Evolutionary conservation across 495 filamentous ascomycete genomes (phyloP).

Genomic region (Penicillium pancosmium): DNA sequence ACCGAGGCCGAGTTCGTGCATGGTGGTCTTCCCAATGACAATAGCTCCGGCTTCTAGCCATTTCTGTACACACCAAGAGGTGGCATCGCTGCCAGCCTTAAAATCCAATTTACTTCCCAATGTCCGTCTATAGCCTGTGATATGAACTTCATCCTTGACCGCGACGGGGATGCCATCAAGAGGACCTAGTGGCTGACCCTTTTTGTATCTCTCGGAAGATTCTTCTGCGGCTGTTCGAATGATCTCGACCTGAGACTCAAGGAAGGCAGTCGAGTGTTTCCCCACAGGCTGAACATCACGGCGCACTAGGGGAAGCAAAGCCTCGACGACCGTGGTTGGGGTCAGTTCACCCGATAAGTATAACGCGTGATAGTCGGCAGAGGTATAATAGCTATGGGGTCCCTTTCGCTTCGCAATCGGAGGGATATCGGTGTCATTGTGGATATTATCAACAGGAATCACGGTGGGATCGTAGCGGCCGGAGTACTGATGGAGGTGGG

Average conservation of each 20-base stretch:
- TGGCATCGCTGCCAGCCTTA: constrained; percentile 49
- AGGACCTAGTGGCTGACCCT: constrained; percentile 61
- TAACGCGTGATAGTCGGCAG: constrained; percentile 73
- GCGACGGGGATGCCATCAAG: constrained; percentile 87
- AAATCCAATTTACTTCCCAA: constrained; percentile 64
- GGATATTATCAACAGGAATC: constrained; percentile 57
- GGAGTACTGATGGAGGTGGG: constrained; percentile 58
- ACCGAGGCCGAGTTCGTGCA: constrained; percentile 89
- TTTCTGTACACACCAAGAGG: constrained; percentile 75
- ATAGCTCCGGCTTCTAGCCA: constrained; percentile 79
- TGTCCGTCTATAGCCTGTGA: constrained; percentile 72
- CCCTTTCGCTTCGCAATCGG: constrained; percentile 35
- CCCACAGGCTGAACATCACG: constrained; percentile 53
- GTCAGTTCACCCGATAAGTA: constrained; percentile 71
- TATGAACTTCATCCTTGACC: constrained; percentile 80
- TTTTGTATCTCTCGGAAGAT: constrained; percentile 69
- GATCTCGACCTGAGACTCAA: constrained; percentile 58
- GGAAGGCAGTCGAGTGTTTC: constrained; percentile 71
- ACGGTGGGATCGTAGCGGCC: constrained; percentile 85
- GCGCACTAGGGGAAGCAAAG: constrained; percentile 69
- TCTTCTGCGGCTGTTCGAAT: constrained; percentile 68
- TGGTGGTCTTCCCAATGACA: constrained; percentile 81
- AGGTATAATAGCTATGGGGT: constrained; percentile 61
- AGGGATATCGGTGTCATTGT: constrained; percentile 32
- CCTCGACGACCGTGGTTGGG: constrained; percentile 68